Base-by-base conservation (phyloP, 148 eudicot species). In the Cornus controversa region DNA sequence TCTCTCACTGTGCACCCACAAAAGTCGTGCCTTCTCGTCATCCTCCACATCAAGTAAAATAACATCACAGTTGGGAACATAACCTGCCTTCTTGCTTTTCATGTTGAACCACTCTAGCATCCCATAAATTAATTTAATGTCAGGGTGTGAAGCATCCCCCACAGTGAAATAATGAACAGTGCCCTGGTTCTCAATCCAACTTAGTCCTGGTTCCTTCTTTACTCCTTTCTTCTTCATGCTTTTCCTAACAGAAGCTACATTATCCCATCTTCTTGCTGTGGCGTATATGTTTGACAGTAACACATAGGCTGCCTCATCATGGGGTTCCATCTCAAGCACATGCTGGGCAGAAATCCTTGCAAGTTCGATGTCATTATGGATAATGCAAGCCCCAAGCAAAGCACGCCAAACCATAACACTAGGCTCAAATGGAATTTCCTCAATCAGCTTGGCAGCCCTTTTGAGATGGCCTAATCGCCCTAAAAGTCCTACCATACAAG, bases 1-100 rank as follows among this genome's bases (percentile, higher is more conserved):
- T 78, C 90, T 78, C 67, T 87, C 90, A 73, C 90, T 87, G 79
- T 87, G 90, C 16, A 85, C 76, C 90, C 90, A 87, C 76, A 87
- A 64, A 27, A 80, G 77, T 77, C 83, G 74, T 67, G 80, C 90
- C 78, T 87, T 87, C 37, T 87, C 90, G 36, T 80, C 85, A 53
- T 87, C 86, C 69, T 87, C 90, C 42, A 84, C 82, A 78, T 87
- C 90, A 78, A 84, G 83, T 47, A 84, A 34, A 69, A 87, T 78
- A 11, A 77, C 86, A 70, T 82, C 63, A 71, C 84, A 80, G 57
- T 50, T 50, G 14, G 57, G 57, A 50, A 50, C 57, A 50, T 50
- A 50, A 13, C 57, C 57, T 50, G 57, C 57, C 57, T 50, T 50
- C 57, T 13, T 50, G 57, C 57, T 50, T 50, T 16, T 13, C 57